Evolutionary conservation across 2,329 filamentous ascomycete genomes (phyloP).

Genomic region (Hortaea werneckii): DNA sequence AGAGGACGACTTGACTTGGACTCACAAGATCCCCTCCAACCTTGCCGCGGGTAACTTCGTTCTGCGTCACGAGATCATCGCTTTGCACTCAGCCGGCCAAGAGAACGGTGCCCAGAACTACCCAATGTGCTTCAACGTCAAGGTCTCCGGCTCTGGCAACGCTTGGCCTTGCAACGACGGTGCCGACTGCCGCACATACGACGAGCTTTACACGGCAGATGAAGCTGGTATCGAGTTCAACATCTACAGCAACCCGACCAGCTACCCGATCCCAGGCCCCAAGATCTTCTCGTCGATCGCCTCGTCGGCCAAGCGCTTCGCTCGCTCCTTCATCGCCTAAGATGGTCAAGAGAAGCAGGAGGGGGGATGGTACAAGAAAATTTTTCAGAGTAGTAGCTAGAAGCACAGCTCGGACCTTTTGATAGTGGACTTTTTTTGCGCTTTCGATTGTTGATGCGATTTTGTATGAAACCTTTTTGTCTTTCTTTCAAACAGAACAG

Average conservation of each 20-base stretch:
- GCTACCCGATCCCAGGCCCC: conserved; percentile 45
- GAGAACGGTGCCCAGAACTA: conserved; percentile 37
- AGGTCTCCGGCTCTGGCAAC: conserved; percentile 46
- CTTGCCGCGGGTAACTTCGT: conserved; percentile 47
- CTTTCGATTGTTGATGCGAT: not conserved
- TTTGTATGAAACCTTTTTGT: not conserved
- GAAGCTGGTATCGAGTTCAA: conserved; percentile 51
- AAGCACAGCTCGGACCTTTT: not conserved
- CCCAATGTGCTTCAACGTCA: conserved; percentile 46
- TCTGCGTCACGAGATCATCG: conserved; percentile 50
- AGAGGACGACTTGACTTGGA: conserved; percentile 37
- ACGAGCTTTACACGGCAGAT: conserved; percentile 45
- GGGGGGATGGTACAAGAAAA: not conserved
- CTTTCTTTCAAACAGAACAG: no score
- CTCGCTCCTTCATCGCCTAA: not conserved
- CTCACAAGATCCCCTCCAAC: conserved; percentile 34
- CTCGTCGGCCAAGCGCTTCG: not conserved
- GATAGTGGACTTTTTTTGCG: not conserved
- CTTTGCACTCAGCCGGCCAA: conserved; percentile 44
- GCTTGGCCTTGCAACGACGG: conserved; percentile 24
- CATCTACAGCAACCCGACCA: conserved; percentile 43
- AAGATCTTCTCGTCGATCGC: conserved; percentile 14
- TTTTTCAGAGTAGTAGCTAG: not conserved
- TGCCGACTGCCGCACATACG: conserved; percentile 38
- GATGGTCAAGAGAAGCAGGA: not conserved